Evolutionary conservation across 2,329 filamentous ascomycete species (phyloP).

Genomic region (Nigrograna mackinnonii): DNA sequence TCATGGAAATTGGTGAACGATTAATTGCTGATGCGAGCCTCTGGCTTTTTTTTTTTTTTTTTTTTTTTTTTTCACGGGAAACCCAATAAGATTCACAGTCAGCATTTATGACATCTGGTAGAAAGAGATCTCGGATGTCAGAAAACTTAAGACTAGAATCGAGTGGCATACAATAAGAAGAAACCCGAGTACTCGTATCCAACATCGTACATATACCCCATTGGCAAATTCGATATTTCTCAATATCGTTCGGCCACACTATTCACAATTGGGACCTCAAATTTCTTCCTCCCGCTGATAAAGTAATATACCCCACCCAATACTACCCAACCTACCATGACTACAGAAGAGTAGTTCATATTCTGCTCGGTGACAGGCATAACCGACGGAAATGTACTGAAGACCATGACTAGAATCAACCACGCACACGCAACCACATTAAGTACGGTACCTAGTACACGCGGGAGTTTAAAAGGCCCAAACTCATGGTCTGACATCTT

Average conservation of each 20-base stretch:
- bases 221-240: too few relatives aligned
- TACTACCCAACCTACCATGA: constrained; percentile 45
- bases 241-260: constrained; percentile 14
- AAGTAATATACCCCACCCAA: constrained; percentile 42
- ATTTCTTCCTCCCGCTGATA: constrained; percentile 22
- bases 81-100: too few relatives aligned
- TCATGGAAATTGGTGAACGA: too few relatives aligned
- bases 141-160: too few relatives aligned
- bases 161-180: too few relatives aligned
- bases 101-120: too few relatives aligned
- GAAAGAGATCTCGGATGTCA: too few relatives aligned
- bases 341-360: constrained; percentile 54
- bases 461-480: constrained; percentile 31
- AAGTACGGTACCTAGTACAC: constrained; percentile 31
- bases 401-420: constrained; percentile 49
- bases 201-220: too few relatives aligned
- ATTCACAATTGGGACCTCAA: constrained; percentile 24
- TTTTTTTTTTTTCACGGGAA: too few relatives aligned
- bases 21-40: too few relatives aligned
- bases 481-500: constrained; percentile 14
- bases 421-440: constrained; percentile 50
- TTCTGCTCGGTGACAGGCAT: constrained; percentile 47
- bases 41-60: too few relatives aligned
- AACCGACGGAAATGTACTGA: constrained; percentile 49
- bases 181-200: too few relatives aligned